Conservation (phyloP, 129 eudicot species). For the Flaveria trinervia region DNA sequence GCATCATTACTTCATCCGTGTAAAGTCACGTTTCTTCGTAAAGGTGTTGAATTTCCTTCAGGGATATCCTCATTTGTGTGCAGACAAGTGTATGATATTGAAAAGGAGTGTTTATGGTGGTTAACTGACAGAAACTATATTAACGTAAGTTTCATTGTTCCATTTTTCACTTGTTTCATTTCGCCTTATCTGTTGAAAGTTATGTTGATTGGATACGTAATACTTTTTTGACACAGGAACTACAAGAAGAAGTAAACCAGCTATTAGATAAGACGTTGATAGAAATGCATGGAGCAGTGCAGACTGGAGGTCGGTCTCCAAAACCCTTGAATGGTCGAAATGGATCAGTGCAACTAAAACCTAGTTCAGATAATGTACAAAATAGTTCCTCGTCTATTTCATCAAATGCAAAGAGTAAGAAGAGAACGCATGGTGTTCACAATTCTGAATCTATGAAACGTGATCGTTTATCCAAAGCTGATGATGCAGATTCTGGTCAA, state of each 20-base stretch:
- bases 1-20: constrained; percentile 95
- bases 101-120: constrained; percentile 79
- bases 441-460: constrained; percentile 50
- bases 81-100: constrained; percentile 76
- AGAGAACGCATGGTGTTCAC: constrained; percentile 59
- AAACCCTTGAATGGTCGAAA: constrained; percentile 56
- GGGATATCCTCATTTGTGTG: constrained; percentile 89
- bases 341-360: constrained; percentile 55
- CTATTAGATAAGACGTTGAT: constrained; percentile 50
- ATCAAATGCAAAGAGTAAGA: constrained; percentile 71
- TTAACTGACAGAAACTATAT: constrained; percentile 72
- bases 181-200: not conserved
- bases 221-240: constrained; percentile 52
- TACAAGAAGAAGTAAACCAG: constrained; percentile 75
- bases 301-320: constrained; percentile 80
- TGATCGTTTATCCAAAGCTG: constrained; percentile 49
- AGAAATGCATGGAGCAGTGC: constrained; percentile 69
- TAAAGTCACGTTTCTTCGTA: constrained; percentile 92
- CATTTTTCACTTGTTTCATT: not conserved
- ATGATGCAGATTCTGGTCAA: constrained; percentile 62
- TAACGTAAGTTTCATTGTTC: constrained; percentile 52
- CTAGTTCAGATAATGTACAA: constrained; percentile 65
- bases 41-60: constrained; percentile 76
- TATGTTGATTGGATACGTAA: constrained; percentile 18
- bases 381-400: constrained; percentile 54